phyloP scores from a whole-genome alignment of 192 early-diverging fungal species.

The Coemansia sp. region DNA sequence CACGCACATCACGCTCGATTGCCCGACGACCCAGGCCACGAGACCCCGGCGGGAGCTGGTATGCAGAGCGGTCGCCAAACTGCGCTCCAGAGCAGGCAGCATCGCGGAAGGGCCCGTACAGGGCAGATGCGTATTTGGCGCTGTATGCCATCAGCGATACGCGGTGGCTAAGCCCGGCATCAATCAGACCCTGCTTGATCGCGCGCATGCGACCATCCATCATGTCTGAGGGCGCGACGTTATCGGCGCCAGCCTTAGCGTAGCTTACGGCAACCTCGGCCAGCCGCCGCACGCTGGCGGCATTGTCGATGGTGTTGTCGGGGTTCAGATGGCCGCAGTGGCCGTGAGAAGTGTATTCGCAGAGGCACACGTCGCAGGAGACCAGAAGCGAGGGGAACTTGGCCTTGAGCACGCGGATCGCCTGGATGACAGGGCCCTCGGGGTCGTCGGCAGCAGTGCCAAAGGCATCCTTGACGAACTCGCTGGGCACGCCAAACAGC shows the following conservation, averaged over 20 bases:
- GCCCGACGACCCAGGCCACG: constrained; percentile 91
- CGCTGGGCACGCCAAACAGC: constrained; percentile 89
- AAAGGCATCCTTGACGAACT: constrained; percentile 65
- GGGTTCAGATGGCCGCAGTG: constrained; percentile 84
- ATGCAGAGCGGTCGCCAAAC: constrained; percentile 89
- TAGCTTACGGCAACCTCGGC: constrained; percentile 84
- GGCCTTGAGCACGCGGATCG: constrained; percentile 71
- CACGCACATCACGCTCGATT: constrained; percentile 77
- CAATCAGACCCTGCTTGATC: constrained; percentile 82
- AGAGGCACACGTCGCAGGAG: constrained; percentile 94
- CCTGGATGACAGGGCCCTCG: constrained; percentile 79
- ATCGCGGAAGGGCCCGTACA: constrained; percentile 98
- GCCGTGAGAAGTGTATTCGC: constrained; percentile 94
- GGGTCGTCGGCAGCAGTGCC: constrained; percentile 83
- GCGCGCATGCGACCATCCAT: constrained; percentile 94
- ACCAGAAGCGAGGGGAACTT: constrained; percentile 80
- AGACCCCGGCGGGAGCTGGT: constrained; percentile 87
- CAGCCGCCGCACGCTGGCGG: constrained; percentile 68
- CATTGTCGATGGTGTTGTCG: constrained; percentile 85
- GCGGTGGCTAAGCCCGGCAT: constrained; percentile 70
- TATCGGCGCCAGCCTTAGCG: constrained; percentile 87
- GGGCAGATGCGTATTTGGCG: constrained; percentile 92
- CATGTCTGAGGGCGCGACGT: constrained; percentile 95
- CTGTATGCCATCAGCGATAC: constrained; percentile 94
- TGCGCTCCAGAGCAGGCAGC: constrained; percentile 90